phyloP scores from a whole-genome alignment of 2,329 filamentous ascomycete species.

The Cryphonectria parasitica region DNA sequence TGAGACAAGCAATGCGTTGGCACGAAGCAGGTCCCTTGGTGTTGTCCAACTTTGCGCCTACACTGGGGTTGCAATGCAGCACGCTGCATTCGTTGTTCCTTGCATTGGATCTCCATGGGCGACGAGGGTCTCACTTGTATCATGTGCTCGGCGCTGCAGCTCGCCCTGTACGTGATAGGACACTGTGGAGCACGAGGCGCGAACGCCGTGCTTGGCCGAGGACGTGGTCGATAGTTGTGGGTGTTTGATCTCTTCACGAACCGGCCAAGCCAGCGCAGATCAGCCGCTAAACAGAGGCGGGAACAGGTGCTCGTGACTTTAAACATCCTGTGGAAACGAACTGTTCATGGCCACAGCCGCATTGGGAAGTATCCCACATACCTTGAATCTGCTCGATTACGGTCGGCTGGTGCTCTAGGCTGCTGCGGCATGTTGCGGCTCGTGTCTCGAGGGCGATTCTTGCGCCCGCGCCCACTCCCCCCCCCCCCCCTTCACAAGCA shows the following conservation, averaged over 20 bases:
- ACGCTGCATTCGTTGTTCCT: not conserved
- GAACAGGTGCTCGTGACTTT: not conserved
- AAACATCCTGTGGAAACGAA: not conserved
- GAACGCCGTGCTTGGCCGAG: not conserved
- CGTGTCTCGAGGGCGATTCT: not conserved
- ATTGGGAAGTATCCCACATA: not conserved
- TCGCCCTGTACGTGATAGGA: not conserved
- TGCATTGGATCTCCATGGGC: not conserved
- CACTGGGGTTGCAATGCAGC: not conserved
- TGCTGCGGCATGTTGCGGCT: slow-evolving; percentile 2
- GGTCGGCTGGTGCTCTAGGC: not conserved
- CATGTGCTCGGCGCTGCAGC: not conserved
- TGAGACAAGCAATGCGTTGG: not conserved
- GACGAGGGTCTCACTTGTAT: not conserved
- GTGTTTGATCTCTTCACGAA: not conserved
- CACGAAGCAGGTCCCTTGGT: not conserved
- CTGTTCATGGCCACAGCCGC: not conserved
- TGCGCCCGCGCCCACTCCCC: not conserved
- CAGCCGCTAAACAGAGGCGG: not conserved
- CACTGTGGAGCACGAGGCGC: not conserved
- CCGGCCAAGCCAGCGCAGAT: not conserved
- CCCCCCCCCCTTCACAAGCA: not conserved
- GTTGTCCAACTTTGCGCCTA: not conserved
- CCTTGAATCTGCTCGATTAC: not conserved
- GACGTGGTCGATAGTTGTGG: not conserved